Evolutionary conservation across 805 yeast species (phyloP).

Genomic region (Suhomyces prunicola): DNA sequence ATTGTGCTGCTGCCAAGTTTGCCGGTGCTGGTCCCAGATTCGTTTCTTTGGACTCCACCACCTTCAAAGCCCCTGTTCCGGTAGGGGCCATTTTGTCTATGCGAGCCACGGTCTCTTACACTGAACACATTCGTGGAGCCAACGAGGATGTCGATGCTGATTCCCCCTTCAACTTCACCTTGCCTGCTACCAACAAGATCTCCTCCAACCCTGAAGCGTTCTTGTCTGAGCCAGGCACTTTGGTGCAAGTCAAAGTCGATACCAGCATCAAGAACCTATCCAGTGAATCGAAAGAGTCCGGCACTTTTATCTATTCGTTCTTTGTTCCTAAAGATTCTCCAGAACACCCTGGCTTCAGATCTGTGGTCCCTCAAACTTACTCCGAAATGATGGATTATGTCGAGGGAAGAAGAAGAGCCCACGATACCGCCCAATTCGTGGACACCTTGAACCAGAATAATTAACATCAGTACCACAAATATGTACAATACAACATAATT

Average conservation of each 20-base stretch:
- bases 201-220: conserved; percentile 53
- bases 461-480: too few species aligned
- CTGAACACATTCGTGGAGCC: conserved; percentile 65
- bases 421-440: conserved; percentile 70
- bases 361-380: conserved; percentile 84
- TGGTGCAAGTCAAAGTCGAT: conserved; percentile 86
- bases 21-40: conserved; percentile 84
- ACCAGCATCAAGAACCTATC: conserved; percentile 69
- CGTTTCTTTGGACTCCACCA: conserved; percentile 84
- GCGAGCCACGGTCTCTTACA: conserved; percentile 80
- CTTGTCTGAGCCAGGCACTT: conserved; percentile 74
- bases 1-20: conserved; percentile 88
- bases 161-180: conserved; percentile 48
- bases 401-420: conserved; percentile 87
- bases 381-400: conserved; percentile 89
- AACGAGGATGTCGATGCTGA: conserved; percentile 21
- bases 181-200: conserved; percentile 56
- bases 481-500: too few species aligned
- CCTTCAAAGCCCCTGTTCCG: conserved; percentile 92
- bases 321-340: conserved; percentile 66
- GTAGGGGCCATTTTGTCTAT: conserved; percentile 87
- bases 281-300: conserved; percentile 64
- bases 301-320: conserved; percentile 85
- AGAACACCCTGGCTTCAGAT: conserved; percentile 56
- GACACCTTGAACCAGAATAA: conserved; percentile 22